These are phyloP conservation scores for Cardiospermum halicacabum DNA, from an alignment of 345 rosid genomes.

Conservation along the genomic window DNA sequence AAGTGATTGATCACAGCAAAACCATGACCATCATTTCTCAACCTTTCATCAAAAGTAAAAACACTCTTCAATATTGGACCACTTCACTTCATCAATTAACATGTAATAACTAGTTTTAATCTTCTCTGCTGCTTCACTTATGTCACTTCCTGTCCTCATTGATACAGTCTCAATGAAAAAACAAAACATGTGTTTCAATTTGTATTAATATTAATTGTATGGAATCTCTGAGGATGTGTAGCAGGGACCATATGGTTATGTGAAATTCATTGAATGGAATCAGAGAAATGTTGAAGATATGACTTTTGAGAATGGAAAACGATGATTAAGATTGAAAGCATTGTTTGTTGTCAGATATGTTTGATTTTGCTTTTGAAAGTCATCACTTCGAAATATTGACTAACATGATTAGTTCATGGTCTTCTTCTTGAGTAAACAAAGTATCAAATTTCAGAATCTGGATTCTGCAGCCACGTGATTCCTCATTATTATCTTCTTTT, in stretches of 20 bases:
- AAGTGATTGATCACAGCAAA: not conserved
- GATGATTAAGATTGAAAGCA: not conserved
- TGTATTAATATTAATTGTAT: no score
- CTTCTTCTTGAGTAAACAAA: not conserved
- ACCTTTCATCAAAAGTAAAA: slow-evolving; percentile 5
- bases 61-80: not conserved
- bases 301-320: slow-evolving; percentile 1
- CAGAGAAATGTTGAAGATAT: slow-evolving; percentile 1
- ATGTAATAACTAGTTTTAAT: no score
- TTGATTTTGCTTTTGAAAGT: slow-evolving; percentile 13
- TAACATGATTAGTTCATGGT: slow-evolving; percentile 24
- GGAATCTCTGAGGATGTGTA: no score
- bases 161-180: no score
- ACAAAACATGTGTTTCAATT: no score
- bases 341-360: slow-evolving; percentile 18
- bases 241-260: no score
- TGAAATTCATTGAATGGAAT: slow-evolving; percentile 29
- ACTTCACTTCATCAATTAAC: no score
- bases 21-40: not conserved
- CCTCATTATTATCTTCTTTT: slow-evolving; percentile 18
- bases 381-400: slow-evolving; percentile 10
- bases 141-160: no score
- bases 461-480: slow-evolving; percentile 35
- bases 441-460: no score
- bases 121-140: no score